A percentile compares a stretch with the other conserved stretches of the same genome.
phyloP scores from a whole-genome alignment of 495 filamentous ascomycete species.

The Bombardia bombarda region DNA sequence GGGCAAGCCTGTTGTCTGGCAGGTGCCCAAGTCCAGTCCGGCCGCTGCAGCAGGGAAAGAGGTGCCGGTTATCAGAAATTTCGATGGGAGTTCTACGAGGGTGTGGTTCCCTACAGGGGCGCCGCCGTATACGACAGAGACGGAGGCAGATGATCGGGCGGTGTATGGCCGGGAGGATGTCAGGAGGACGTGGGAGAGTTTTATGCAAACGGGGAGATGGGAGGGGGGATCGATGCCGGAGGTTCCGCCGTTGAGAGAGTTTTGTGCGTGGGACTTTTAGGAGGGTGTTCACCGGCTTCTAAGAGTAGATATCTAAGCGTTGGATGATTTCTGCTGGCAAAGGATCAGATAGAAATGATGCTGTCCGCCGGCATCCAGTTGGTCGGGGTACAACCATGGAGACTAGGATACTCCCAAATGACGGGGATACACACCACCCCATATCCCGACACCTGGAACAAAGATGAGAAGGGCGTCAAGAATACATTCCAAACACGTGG shows the following conservation, averaged over 20 bases:
- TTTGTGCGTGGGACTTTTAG: conserved; percentile 64
- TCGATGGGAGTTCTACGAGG: conserved; percentile 38
- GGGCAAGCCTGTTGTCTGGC: conserved; percentile 32
- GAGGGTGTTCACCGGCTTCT: background rate
- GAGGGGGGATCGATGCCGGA: conserved; percentile 56
- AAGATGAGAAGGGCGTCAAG: no score
- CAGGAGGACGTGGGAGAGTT: conserved; percentile 50
- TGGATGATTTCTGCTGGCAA: no score
- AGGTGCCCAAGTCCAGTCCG: conserved; percentile 6
- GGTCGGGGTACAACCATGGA: no score
- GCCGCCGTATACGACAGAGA: conserved; percentile 46
- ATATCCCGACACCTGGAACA: no score
- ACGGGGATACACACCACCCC: no score
- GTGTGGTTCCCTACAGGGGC: conserved; percentile 67
- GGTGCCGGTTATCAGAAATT: conserved; percentile 26
- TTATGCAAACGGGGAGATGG: conserved; percentile 55
- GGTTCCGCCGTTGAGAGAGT: conserved; percentile 65
- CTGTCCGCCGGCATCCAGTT: no score
- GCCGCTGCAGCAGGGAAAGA: conserved; percentile 9
- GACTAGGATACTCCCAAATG: no score
- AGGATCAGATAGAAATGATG: no score
- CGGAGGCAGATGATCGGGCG: conserved; percentile 38
- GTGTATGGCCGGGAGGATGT: conserved; percentile 37
- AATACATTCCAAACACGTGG: no score
- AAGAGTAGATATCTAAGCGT: background rate